Evolutionary conservation across 805 yeast species (phyloP), one percentile per base, ranked within the genome.

Genomic region (Maudiozyma saulgeensis): DNA sequence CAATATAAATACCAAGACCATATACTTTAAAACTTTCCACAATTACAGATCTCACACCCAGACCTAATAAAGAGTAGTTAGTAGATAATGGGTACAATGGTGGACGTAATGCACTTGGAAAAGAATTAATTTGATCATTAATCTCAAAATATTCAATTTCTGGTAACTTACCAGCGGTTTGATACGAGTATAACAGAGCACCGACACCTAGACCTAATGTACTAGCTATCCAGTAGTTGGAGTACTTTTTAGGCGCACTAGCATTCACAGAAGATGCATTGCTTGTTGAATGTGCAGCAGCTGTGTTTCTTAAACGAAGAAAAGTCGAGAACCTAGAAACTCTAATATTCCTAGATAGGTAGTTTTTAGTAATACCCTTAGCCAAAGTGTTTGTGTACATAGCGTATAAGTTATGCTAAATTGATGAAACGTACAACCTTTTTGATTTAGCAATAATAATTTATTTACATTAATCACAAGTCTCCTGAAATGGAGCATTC

Each of bases 41-140:
- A 0, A 97, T 86, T 18, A 91, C 96, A 0, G 84, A 70, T 60
- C 98, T 74, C 2, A 81, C 78, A 1, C 99, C 98, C 49, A 78
- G 75, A 0, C 96, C 98, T 3, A 93, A 58, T 32, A 90, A 64
- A 21, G 76, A 69, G 61, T 73, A 85, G 3, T 69, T 62, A 0
- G 71, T 59, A 2, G 62, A 50, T 6, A 75, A 54, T 1, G 61
- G 59, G 3, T 62, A 47, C 0, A 47, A 52, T 0, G 54, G 56
- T 6, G 68, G 68, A 1, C 59, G 48, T 12, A 64, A 37, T 2
- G 49, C 41, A 1, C 58, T 53, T 1, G 80, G 78, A 52, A 77
- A 77, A 3, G 81, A 77, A 43, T 71, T 70, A n/a, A 80, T 71
- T 1, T 74, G 64, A 3, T 71, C 67, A 56, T 79, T 82, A 2